Evolutionary conservation across 2,329 filamentous ascomycete genomes (phyloP).

Genomic region (Colletotrichum sp.): DNA sequence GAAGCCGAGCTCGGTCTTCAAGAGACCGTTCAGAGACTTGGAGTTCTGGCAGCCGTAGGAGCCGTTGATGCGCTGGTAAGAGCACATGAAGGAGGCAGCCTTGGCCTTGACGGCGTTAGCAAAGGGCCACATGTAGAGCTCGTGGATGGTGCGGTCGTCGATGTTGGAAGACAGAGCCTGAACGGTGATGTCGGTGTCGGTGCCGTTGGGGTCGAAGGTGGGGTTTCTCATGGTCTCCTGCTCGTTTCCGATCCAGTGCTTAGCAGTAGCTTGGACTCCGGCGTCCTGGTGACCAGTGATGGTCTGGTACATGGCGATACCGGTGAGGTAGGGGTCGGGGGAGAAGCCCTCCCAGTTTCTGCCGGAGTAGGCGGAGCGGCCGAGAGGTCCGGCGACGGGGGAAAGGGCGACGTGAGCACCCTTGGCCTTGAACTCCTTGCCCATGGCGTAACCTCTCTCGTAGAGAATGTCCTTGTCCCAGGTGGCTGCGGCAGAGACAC

Average conservation of each 20-base stretch:
- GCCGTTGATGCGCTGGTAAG: constrained; percentile 50
- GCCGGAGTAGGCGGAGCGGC: constrained; percentile 51
- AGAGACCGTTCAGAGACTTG: constrained; percentile 50
- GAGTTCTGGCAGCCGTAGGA: constrained; percentile 56
- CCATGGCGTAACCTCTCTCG: constrained; percentile 44
- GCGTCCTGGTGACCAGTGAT: constrained; percentile 38
- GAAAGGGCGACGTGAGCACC: constrained; percentile 73
- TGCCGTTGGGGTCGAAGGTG: constrained; percentile 27
- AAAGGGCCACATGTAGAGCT: constrained; percentile 44
- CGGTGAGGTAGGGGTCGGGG: constrained; percentile 72
- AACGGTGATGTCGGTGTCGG: constrained; percentile 25
- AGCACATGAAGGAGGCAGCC: constrained; percentile 46
- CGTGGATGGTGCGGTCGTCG: constrained; percentile 65
- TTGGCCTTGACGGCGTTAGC: constrained; percentile 36
- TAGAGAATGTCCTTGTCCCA: constrained; percentile 77
- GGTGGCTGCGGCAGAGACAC: constrained; percentile 64
- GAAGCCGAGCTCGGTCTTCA: constrained; percentile 57
- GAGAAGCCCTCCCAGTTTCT: constrained; percentile 70
- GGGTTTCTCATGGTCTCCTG: constrained; percentile 38
- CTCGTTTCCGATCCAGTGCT: constrained; percentile 44
- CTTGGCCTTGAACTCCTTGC: constrained; percentile 70
- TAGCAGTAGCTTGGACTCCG: constrained; percentile 42
- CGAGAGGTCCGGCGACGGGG: constrained; percentile 47
- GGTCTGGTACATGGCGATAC: constrained; percentile 47
- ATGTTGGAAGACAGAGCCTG: constrained; percentile 49